Evolutionary conservation across 2,329 filamentous ascomycete species (phyloP).

Genomic region (Fusarium foetens): DNA sequence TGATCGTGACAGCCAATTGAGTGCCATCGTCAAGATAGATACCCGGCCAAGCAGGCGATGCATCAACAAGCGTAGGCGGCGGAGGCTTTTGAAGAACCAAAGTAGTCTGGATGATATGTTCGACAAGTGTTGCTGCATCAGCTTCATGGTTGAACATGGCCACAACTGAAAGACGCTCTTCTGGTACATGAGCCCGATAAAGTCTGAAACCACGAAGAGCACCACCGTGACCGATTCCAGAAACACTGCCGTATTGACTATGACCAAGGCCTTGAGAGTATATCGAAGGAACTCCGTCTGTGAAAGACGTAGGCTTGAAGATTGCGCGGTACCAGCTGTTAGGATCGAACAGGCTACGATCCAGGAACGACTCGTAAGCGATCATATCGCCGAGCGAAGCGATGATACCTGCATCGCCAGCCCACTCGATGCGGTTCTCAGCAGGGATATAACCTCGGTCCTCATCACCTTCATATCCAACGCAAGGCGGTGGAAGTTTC

Average conservation of each 20-base stretch:
- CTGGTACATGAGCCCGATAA: conserved; percentile 20
- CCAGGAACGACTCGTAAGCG: conserved; percentile 23
- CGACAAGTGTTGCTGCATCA: conserved; percentile 14
- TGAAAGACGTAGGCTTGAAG: conserved; percentile 17
- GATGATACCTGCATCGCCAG: conserved; percentile 28
- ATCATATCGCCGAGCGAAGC: conserved; percentile 29
- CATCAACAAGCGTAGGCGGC: conserved; percentile 3
- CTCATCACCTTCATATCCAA: conserved; percentile 31
- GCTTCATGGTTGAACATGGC: conserved; percentile 32
- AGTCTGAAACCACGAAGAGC: conserved; percentile 29
- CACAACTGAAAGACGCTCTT: conserved; percentile 25
- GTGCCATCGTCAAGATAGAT: conserved; percentile 26
- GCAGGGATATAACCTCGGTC: conserved; percentile 19
- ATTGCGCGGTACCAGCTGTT: conserved; percentile 25
- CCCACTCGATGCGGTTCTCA: conserved; percentile 27
- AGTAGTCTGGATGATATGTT: conserved; percentile 9
- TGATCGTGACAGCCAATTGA: conserved; percentile 25
- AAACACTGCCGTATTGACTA: conserved; percentile 9
- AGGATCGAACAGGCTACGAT: conserved; percentile 15
- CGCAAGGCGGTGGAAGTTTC: conserved; percentile 12
- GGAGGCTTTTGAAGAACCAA: conserved; percentile 16
- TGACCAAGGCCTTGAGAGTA: conserved; percentile 23
- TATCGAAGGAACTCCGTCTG: conserved; percentile 17
- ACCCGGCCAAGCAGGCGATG: conserved; percentile 5
- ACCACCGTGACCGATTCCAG: conserved; percentile 19